A percentile compares a stretch with the other conserved stretches of the same genome.
These are phyloP conservation scores for Rhizopogon vesiculosus DNA, from an alignment of 768 basidiomycete genomes.

Conservation along the genomic window DNA sequence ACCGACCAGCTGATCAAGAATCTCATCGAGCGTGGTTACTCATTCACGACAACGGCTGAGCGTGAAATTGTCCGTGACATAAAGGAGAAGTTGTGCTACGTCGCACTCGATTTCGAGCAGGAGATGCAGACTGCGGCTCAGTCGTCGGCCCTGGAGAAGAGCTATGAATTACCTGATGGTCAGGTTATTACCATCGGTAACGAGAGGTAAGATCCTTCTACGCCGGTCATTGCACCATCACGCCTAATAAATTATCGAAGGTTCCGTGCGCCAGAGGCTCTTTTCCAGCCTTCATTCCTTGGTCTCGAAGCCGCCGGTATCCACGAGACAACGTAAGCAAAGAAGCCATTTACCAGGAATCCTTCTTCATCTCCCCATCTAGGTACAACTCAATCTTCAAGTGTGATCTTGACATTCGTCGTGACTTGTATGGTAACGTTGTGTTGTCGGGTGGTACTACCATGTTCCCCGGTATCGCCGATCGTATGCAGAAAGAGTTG, in stretches of 20 bases:
- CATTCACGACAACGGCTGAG: constrained; percentile 91
- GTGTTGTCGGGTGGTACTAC: constrained; percentile 77
- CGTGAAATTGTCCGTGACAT: constrained; percentile 95
- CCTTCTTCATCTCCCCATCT: constrained; percentile 1
- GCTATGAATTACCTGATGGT: constrained; percentile 88
- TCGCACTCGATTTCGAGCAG: constrained; percentile 91
- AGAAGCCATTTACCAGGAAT: not conserved
- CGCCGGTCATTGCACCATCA: not conserved
- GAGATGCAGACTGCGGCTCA: constrained; percentile 89
- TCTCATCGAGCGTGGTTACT: constrained; percentile 87
- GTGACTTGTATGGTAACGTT: constrained; percentile 30
- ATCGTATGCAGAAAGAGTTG: constrained; percentile 95
- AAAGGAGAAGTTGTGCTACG: constrained; percentile 92
- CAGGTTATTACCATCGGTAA: constrained; percentile 88
- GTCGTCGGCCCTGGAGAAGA: constrained; percentile 87
- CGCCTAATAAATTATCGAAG: constrained; percentile 16
- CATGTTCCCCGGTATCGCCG: constrained; percentile 96
- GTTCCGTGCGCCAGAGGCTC: constrained; percentile 54
- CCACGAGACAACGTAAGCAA: constrained; percentile 55
- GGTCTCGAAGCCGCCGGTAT: constrained; percentile 84
- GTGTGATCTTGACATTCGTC: constrained; percentile 66
- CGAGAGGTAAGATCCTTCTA: constrained; percentile 39
- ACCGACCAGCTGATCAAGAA: constrained; percentile 83
- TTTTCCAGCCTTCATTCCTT: constrained; percentile 57
- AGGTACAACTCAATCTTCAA: constrained; percentile 58